Evolutionary conservation across 2,329 filamentous ascomycete species (phyloP).

Genomic region (Leptosphaerulina australis): DNA sequence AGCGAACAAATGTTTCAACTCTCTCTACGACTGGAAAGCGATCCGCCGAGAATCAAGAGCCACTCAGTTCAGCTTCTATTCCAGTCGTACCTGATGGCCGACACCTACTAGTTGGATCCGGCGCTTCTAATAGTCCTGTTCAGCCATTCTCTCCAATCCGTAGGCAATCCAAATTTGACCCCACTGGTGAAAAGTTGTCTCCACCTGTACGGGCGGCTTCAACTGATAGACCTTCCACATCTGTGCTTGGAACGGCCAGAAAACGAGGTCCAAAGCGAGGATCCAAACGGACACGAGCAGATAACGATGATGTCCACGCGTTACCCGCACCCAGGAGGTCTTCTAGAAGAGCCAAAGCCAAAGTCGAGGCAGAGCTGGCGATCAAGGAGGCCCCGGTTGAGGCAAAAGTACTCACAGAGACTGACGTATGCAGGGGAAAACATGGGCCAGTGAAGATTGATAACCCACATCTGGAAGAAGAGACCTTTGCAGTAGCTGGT

Average conservation of each 20-base stretch:
- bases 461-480: not conserved
- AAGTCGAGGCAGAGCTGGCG: not conserved
- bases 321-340: slow-evolving; percentile 17
- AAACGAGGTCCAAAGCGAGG: not conserved
- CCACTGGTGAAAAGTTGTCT: not conserved
- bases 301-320: slow-evolving; percentile 1
- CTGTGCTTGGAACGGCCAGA: not conserved
- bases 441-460: not conserved
- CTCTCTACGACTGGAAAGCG: not conserved
- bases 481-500: not conserved
- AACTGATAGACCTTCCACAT: not conserved
- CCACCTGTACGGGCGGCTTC: not conserved
- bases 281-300: slow-evolving; percentile 17
- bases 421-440: no score
- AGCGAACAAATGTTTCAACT: not conserved
- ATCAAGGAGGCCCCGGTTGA: not conserved
- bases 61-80: not conserved
- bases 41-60: not conserved
- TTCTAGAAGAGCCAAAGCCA: not conserved
- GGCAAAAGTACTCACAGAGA: not conserved
- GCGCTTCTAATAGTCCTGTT: not conserved
- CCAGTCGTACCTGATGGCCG: not conserved
- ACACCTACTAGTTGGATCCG: not conserved
- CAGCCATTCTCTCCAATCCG: not conserved
- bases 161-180: not conserved